Conservation (phyloP, 805 yeast species). For the Metschnikowia cubensis region DNA sequence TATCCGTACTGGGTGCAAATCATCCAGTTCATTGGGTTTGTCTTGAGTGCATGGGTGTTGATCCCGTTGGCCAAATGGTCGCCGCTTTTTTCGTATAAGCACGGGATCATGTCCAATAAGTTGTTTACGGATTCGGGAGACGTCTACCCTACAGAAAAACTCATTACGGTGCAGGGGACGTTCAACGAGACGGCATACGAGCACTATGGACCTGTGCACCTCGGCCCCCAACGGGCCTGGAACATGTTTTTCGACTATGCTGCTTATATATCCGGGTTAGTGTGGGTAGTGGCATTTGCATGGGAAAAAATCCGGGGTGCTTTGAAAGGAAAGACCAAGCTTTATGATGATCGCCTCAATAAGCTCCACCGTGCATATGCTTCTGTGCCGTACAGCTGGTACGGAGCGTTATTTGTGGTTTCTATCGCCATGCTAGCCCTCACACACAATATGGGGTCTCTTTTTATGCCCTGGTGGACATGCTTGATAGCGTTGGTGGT, state of each 20-base stretch:
- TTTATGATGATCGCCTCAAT: conserved; percentile 42
- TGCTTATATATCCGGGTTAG: conserved; percentile 45
- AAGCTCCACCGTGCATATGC: conserved; percentile 35
- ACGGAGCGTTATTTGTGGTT: conserved; percentile 27
- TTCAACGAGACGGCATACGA: conserved; percentile 46
- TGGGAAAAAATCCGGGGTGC: conserved; percentile 15
- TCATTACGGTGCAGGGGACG: conserved; percentile 36
- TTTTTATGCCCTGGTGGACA: conserved; percentile 43
- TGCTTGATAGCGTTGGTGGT: conserved; percentile 41
- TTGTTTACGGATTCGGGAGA: conserved; percentile 36
- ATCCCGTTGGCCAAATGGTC: conserved; percentile 48
- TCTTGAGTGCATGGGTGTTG: conserved; percentile 44
- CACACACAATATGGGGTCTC: conserved; percentile 17
- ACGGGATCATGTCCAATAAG: conserved; percentile 47
- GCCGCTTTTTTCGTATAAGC: conserved; percentile 23
- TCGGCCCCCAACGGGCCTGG: conserved; percentile 49
- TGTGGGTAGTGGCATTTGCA: conserved; percentile 43
- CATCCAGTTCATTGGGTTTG: conserved; percentile 46
- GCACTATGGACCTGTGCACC: conserved; percentile 40
- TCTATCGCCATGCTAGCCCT: conserved; percentile 20
- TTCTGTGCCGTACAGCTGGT: conserved; percentile 46
- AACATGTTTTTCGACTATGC: conserved; percentile 52
- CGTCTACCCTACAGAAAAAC: conserved; percentile 38
- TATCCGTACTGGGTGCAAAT: conserved; percentile 52
- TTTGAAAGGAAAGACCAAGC: conserved; percentile 7